A percentile compares a stretch with the other conserved stretches of the same genome.
Evolutionary conservation across 345 rosid species (phyloP).

Genomic region (Syzygium aqueum): DNA sequence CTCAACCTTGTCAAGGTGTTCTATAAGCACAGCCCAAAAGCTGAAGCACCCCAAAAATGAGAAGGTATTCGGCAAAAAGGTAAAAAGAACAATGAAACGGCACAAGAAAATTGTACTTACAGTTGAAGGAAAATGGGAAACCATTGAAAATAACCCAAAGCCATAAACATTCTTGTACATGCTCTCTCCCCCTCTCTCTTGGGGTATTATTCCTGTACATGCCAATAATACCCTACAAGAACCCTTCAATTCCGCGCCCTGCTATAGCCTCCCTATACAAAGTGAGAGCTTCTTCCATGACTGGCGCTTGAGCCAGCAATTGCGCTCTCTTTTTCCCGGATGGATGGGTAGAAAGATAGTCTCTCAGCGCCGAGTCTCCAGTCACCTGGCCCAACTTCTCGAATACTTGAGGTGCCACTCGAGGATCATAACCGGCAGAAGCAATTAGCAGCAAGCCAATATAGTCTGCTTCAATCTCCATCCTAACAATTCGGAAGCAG

Average conservation of each 20-base stretch:
- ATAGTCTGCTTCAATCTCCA: conserved; percentile 96
- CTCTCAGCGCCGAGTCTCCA: conserved; percentile 35
- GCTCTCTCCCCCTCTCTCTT: background rate
- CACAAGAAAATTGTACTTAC: background rate
- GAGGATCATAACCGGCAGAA: conserved; percentile 88
- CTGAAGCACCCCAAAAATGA: background rate
- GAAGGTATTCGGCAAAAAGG: background rate
- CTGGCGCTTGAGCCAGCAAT: conserved; percentile 62
- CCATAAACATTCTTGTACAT: background rate
- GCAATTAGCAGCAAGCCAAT: conserved; percentile 75
- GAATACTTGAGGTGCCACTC: conserved; percentile 67
- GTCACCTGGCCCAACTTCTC: conserved; percentile 67
- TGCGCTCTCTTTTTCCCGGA: conserved; percentile 82
- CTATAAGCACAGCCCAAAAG: background rate
- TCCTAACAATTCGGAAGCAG: conserved; percentile 24
- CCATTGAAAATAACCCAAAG: background rate
- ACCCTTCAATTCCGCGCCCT: conserved; percentile 70
- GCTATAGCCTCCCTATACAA: conserved; percentile 56
- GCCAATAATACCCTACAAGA: conserved; percentile 30
- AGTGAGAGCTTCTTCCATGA: conserved; percentile 84
- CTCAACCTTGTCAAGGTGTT: background rate
- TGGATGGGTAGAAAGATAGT: conserved; percentile 92
- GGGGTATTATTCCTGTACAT: background rate
- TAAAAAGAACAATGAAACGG: background rate
- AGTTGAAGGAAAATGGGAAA: background rate